Percentiles rank a stretch among this genome's conserved stretches.
Evolutionary conservation across 306 rosid genomes (phyloP).

Genomic region (Urtica urens): DNA sequence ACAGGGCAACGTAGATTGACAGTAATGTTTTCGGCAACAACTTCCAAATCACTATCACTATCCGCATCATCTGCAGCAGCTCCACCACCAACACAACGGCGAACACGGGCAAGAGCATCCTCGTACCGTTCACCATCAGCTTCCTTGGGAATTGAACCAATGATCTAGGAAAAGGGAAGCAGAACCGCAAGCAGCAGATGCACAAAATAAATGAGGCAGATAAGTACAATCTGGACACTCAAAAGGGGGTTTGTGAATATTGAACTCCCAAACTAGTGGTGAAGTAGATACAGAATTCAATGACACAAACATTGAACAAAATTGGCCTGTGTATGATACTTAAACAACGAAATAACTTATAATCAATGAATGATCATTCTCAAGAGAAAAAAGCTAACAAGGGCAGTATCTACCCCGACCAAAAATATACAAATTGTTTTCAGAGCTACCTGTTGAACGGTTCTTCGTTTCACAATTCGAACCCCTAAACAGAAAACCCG

Average conservation of each 20-base stretch:
- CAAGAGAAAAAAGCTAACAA: not conserved
- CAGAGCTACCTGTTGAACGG: conserved; percentile 61
- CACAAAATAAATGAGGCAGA: too few species aligned
- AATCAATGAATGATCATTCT: too few species aligned
- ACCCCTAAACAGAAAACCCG: conserved; percentile 88
- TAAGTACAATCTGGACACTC: too few species aligned
- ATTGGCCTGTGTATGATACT: too few species aligned
- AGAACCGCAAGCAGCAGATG: not conserved
- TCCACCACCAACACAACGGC: conserved; percentile 78
- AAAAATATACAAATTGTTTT: not conserved
- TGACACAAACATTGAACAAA: too few species aligned
- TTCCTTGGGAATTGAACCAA: conserved; percentile 69
- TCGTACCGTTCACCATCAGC: conserved; percentile 74
- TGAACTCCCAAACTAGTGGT: too few species aligned
- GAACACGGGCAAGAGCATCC: conserved; percentile 87
- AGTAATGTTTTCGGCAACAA: conserved; percentile 74
- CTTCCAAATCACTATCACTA: conserved; percentile 94
- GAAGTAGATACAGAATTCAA: too few species aligned
- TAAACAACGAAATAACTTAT: too few species aligned
- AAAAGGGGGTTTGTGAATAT: too few species aligned
- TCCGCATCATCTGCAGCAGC: conserved; percentile 61
- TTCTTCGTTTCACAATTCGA: conserved; percentile 76
- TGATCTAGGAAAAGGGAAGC: conserved; percentile 36
- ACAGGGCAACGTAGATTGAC: conserved; percentile 95
- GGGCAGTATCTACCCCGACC: not conserved